These are phyloP conservation scores for Pascua sp. DNA, from an alignment of 1,284 basidiomycete species.

Conservation along the genomic window DNA sequence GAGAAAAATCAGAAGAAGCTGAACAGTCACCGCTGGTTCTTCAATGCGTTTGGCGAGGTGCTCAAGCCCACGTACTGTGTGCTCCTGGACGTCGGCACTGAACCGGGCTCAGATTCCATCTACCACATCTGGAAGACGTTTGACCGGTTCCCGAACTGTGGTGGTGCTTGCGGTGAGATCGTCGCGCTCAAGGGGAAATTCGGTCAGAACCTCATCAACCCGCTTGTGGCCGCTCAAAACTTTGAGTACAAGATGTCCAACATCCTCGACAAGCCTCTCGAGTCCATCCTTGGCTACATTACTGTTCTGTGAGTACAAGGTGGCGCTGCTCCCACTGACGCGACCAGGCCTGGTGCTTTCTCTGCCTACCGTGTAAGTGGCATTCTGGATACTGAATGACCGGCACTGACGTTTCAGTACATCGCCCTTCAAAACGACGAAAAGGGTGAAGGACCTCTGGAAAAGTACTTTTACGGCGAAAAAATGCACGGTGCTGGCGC, in stretches of 20 bases:
- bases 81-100: constrained; percentile 86
- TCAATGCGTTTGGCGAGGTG: constrained; percentile 70
- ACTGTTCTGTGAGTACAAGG: constrained; percentile 52
- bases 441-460: constrained; percentile 78
- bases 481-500: constrained; percentile 83
- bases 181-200: constrained; percentile 85
- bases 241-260: constrained; percentile 87
- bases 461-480: constrained; percentile 97
- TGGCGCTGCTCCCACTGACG: no score
- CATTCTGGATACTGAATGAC: neutral
- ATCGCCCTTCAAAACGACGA: constrained; percentile 70
- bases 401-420: constrained; percentile 23
- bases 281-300: constrained; percentile 86
- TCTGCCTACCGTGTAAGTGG: constrained; percentile 65
- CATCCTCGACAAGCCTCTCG: constrained; percentile 91
- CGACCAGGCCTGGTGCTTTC: constrained; percentile 72
- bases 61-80: constrained; percentile 58
- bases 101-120: constrained; percentile 70
- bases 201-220: constrained; percentile 76
- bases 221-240: constrained; percentile 86
- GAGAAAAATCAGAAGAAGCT: constrained; percentile 71
- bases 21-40: constrained; percentile 93
- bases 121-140: constrained; percentile 95
- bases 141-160: constrained; percentile 87
- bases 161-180: constrained; percentile 93